phyloP scores from a whole-genome alignment of 2,329 filamentous ascomycete genomes.

The Neospermospora avenae region DNA sequence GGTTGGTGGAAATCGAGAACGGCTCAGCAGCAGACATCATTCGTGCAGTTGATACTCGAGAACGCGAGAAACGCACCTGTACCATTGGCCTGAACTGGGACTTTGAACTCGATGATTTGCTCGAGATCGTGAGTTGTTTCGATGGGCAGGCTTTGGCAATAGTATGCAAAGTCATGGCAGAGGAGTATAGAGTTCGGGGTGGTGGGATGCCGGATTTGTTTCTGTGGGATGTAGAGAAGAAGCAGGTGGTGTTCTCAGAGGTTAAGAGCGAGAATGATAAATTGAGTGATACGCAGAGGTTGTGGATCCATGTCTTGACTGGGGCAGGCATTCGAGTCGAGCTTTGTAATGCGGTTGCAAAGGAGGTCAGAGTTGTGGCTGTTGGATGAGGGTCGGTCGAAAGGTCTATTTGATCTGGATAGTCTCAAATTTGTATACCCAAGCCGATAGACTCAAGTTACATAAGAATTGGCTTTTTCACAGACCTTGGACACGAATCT shows the following conservation, averaged over 20 bases:
- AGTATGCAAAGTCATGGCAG: conserved; percentile 89
- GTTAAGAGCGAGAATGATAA: conserved; percentile 70
- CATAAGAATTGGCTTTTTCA: not conserved
- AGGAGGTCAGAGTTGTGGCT: conserved; percentile 29
- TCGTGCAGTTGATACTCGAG: conserved; percentile 61
- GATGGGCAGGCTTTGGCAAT: conserved; percentile 74
- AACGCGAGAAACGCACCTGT: conserved; percentile 71
- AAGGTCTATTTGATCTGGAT: not conserved
- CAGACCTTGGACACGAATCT: too few relatives aligned
- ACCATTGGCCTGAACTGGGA: conserved; percentile 92
- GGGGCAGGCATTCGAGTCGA: conserved; percentile 84
- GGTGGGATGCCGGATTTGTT: conserved; percentile 91
- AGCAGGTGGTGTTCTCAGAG: conserved; percentile 29
- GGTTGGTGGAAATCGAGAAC: conserved; percentile 83
- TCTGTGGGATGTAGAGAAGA: conserved; percentile 58
- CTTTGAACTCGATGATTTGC: conserved; percentile 73
- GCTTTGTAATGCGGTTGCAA: conserved; percentile 59
- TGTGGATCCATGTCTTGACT: conserved; percentile 94
- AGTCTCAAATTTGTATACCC: not conserved
- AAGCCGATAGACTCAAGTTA: not conserved
- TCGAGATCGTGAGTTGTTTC: conserved; percentile 77
- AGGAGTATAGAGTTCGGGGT: conserved; percentile 85
- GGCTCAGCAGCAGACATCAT: conserved; percentile 69
- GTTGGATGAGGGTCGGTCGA: not conserved
- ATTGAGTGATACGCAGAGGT: conserved; percentile 88